These are phyloP conservation scores for Ceratocystis ficicola DNA, from an alignment of 2,329 filamentous ascomycete species.

Conservation along the genomic window DNA sequence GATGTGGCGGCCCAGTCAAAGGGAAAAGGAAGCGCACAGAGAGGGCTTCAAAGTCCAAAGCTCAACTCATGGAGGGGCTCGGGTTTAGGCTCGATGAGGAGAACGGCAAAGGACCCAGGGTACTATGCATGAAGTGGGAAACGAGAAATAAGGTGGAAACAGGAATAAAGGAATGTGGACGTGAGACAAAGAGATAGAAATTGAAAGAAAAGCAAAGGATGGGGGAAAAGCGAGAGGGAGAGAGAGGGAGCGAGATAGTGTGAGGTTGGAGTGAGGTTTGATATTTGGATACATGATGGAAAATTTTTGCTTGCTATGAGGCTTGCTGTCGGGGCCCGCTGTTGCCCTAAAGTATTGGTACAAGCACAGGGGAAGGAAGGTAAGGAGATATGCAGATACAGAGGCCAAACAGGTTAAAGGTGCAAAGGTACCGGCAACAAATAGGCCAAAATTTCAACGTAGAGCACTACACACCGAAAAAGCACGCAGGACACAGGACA, in stretches of 20 bases:
- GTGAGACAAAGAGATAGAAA: too few relatives aligned
- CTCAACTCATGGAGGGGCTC: neutral
- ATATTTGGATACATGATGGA: neutral
- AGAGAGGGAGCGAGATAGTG: neutral
- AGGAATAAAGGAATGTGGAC: too few relatives aligned
- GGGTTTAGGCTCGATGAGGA: neutral
- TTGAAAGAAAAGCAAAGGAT: constrained; percentile 7
- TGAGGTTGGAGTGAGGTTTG: neutral
- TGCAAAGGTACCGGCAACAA: neutral
- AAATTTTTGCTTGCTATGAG: neutral
- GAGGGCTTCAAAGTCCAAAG: neutral
- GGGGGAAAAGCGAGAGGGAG: neutral
- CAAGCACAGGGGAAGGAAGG: neutral
- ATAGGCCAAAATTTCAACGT: too few relatives aligned
- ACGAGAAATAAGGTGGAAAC: too few relatives aligned
- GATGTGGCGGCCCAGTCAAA: constrained; percentile 7
- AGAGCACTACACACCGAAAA: too few relatives aligned
- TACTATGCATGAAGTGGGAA: too few relatives aligned
- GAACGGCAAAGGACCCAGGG: neutral
- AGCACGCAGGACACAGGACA: too few relatives aligned
- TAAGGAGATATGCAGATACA: neutral
- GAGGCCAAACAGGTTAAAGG: neutral
- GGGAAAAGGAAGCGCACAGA: neutral
- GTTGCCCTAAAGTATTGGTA: neutral
- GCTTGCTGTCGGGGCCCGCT: neutral